phyloP scores from a whole-genome alignment of 2,329 filamentous ascomycete species.

The Orbilia brochopaga region DNA sequence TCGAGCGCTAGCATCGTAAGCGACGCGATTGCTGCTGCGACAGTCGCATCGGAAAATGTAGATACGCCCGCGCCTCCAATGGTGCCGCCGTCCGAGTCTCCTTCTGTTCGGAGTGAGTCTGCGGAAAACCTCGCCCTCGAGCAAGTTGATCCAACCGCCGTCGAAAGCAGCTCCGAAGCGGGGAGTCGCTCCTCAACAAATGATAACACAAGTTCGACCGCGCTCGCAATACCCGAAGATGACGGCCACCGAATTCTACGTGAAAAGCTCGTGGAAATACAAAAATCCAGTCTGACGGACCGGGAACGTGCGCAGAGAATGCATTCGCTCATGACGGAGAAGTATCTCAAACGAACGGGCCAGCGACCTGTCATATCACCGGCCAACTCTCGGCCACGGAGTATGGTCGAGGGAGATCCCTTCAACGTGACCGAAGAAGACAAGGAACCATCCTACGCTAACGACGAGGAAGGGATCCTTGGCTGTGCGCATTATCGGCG shows the following conservation, averaged over 20 bases:
- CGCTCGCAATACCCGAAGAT: constrained; percentile 68
- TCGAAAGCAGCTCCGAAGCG: not conserved
- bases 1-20: constrained; percentile 11
- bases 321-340: constrained; percentile 73
- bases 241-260: constrained; percentile 76
- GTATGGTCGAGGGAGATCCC: constrained; percentile 56
- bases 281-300: constrained; percentile 66
- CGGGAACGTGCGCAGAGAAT: constrained; percentile 74
- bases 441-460: constrained; percentile 59
- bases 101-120: constrained; percentile 19
- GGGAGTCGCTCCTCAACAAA: constrained; percentile 5
- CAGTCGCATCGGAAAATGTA: constrained; percentile 7
- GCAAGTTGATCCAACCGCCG: not conserved
- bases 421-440: constrained; percentile 57
- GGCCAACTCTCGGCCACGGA: constrained; percentile 61
- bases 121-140: constrained; percentile 9
- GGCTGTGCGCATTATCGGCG: constrained; percentile 93
- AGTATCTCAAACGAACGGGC: constrained; percentile 61
- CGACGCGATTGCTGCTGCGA: constrained; percentile 17
- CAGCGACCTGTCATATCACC: constrained; percentile 55
- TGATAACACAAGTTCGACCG: constrained; percentile 15
- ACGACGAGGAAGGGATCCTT: constrained; percentile 65
- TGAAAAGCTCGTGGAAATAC: constrained; percentile 71
- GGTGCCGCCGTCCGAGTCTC: constrained; percentile 38
- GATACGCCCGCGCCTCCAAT: constrained; percentile 13